These are phyloP conservation scores for Termitomyces sp. DNA, from an alignment of 768 basidiomycete species.

Conservation along the genomic window DNA sequence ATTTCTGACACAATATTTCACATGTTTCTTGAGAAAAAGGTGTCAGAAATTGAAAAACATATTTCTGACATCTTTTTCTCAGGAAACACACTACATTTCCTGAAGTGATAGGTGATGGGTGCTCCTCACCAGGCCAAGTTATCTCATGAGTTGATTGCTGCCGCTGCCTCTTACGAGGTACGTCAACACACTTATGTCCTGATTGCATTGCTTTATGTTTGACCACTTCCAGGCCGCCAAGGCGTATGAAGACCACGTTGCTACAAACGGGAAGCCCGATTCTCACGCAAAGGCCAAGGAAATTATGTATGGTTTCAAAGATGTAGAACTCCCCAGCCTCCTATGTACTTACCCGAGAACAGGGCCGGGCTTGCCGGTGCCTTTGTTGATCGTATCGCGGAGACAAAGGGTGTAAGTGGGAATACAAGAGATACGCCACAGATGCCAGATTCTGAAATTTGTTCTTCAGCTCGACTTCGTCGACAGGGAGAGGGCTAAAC, in stretches of 20 bases:
- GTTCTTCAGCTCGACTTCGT: constrained; percentile 23
- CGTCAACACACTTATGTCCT: not conserved
- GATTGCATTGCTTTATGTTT: not conserved
- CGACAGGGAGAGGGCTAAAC: constrained; percentile 23
- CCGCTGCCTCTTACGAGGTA: constrained; percentile 62
- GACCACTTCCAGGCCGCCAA: constrained; percentile 46
- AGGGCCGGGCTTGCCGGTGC: constrained; percentile 52
- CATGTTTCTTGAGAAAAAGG: no score
- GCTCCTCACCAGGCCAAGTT: constrained; percentile 52
- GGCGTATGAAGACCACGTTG: constrained; percentile 53
- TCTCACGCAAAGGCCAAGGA: constrained; percentile 56
- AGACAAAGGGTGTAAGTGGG: constrained; percentile 44
- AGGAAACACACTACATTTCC: no score
- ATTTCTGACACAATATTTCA: no score
- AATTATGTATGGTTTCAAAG: constrained; percentile 28
- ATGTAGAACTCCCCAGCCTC: not conserved
- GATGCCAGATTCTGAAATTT: constrained; percentile 17
- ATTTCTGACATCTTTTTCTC: no score
- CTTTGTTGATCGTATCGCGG: constrained; percentile 47
- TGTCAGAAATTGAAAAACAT: no score
- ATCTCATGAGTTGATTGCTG: constrained; percentile 65
- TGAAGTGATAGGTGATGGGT: constrained; percentile 41
- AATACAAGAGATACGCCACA: not conserved
- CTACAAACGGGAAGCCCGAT: constrained; percentile 40
- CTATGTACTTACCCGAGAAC: not conserved